phyloP scores from a whole-genome alignment of 306 rosid species.

The Canavalia ensiformis region DNA sequence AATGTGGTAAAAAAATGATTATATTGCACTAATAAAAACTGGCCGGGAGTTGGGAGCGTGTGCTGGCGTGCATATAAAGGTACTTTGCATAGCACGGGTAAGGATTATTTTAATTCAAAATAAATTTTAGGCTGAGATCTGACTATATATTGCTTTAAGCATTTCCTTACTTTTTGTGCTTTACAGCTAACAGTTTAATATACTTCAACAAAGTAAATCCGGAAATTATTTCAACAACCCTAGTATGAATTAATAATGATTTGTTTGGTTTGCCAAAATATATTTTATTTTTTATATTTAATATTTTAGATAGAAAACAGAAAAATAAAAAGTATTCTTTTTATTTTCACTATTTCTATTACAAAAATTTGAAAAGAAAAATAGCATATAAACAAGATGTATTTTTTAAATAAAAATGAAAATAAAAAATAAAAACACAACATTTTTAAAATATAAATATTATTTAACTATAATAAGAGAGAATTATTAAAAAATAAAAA shows the following conservation, averaged over 20 bases:
- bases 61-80: conserved; percentile 17
- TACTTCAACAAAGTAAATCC: neutral
- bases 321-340: too few relatives aligned
- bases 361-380: too few relatives aligned
- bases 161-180: neutral
- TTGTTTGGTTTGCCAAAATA: too few relatives aligned
- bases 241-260: too few relatives aligned
- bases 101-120: neutral
- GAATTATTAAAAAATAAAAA: neutral
- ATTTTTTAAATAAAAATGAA: too few relatives aligned
- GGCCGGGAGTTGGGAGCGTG: neutral
- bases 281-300: too few relatives aligned
- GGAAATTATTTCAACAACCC: neutral
- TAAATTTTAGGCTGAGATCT: neutral
- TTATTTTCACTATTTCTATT: too few relatives aligned
- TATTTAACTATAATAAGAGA: too few relatives aligned
- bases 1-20: neutral
- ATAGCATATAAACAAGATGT: too few relatives aligned
- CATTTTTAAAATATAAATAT: too few relatives aligned
- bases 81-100: neutral
- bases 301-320: too few relatives aligned
- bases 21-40: neutral
- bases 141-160: neutral
- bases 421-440: too few relatives aligned
- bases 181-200: conserved; percentile 2